A percentile compares a stretch with the other conserved stretches of the same genome.
These are phyloP conservation scores for Rhodomyrtus psidioides DNA, from an alignment of 441 rosid genomes.

Conservation along the genomic window DNA sequence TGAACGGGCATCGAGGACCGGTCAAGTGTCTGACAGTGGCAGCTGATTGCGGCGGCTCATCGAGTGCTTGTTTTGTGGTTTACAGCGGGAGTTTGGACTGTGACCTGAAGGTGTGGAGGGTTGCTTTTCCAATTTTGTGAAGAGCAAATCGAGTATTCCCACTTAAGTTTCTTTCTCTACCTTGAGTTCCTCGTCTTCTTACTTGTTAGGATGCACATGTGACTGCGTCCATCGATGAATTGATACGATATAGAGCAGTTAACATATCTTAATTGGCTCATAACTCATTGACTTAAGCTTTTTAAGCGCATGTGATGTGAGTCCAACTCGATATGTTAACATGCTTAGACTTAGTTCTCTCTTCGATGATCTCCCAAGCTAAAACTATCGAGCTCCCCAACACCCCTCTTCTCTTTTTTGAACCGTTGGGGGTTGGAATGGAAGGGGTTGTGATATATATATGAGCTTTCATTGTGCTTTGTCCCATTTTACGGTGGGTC, in stretches of 20 bases:
- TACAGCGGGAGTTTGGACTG: conserved; percentile 89
- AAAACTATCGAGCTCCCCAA: no score
- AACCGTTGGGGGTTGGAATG: neutral
- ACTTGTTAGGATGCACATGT: no score
- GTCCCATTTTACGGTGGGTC: neutral
- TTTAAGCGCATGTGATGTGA: no score
- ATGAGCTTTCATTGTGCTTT: neutral
- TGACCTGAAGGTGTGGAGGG: conserved; percentile 80
- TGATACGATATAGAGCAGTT: no score
- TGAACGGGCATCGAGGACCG: conserved; percentile 82
- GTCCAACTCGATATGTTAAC: no score
- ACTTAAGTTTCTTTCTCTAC: neutral
- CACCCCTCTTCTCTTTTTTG: neutral
- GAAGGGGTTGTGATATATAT: neutral
- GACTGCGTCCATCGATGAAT: no score
- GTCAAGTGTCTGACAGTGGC: conserved; percentile 80
- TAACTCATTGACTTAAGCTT: no score
- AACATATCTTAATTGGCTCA: no score
- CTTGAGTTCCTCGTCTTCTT: neutral
- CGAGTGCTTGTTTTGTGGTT: conserved; percentile 32
- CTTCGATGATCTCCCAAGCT: no score
- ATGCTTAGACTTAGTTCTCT: no score
- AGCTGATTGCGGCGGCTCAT: conserved; percentile 19
- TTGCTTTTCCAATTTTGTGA: conserved; percentile 32
- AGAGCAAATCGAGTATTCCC: neutral